Evolutionary conservation across 2,329 filamentous ascomycete species (phyloP).

Genomic region (Fusarium sp.): DNA sequence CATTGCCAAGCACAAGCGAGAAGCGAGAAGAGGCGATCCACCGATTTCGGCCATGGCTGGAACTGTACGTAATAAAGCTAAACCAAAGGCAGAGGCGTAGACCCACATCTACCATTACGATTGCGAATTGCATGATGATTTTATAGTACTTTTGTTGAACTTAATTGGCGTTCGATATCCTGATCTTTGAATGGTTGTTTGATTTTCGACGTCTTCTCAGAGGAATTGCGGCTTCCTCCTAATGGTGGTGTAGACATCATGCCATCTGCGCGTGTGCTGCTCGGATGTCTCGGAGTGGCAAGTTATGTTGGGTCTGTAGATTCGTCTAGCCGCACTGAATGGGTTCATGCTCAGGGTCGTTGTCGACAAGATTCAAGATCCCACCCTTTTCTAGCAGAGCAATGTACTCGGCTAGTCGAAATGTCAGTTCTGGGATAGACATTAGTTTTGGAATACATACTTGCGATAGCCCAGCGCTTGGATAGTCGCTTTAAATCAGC

Average conservation of each 20-base stretch:
- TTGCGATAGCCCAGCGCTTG: conserved; percentile 4
- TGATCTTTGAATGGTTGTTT: not conserved
- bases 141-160: not conserved
- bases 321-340: not conserved
- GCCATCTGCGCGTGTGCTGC: too few species aligned
- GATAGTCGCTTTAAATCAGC: not conserved
- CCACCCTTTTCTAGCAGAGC: conserved; percentile 6
- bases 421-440: not conserved
- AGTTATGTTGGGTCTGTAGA: not conserved
- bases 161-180: not conserved
- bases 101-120: conserved; percentile 11
- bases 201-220: not conserved
- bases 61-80: not conserved
- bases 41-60: conserved; percentile 28
- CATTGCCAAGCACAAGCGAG: conserved; percentile 3
- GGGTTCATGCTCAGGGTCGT: not conserved
- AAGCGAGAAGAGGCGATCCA: conserved; percentile 17
- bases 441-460: conserved; percentile 2
- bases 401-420: conserved; percentile 10
- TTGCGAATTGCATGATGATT: not conserved
- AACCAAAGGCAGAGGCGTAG: conserved; percentile 3
- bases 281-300: too few species aligned
- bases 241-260: not conserved
- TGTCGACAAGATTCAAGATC: not conserved
- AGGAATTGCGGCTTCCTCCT: not conserved